Conservation (phyloP, 352 stramenopile species). For the Pythium dissimile region DNA sequence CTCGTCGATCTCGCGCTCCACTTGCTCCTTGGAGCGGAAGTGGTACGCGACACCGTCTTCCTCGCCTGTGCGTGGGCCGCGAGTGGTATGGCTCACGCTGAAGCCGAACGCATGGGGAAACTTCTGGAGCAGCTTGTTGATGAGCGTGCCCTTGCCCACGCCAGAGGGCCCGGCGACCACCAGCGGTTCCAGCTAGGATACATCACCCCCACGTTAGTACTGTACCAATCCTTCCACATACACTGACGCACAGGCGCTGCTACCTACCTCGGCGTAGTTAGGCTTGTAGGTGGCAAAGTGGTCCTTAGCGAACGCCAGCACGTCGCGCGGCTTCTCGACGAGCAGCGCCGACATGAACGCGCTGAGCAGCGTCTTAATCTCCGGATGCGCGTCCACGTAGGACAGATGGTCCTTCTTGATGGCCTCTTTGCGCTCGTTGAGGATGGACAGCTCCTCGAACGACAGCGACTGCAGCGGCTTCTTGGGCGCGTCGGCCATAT, state of each 20-base stretch:
- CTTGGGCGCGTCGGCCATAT: constrained; percentile 24
- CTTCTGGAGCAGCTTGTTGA: constrained; percentile 87
- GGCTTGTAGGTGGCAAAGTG: constrained; percentile 82
- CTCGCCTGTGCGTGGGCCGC: constrained; percentile 91
- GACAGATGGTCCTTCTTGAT: constrained; percentile 82
- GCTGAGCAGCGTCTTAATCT: constrained; percentile 89
- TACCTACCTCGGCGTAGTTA: constrained; percentile 34
- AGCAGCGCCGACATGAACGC: constrained; percentile 85
- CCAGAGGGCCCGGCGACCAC: constrained; percentile 91
- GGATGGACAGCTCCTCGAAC: constrained; percentile 80
- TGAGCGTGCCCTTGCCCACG: constrained; percentile 96
- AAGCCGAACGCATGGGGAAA: constrained; percentile 92
- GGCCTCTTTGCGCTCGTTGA: constrained; percentile 84
- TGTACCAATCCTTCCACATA: neutral
- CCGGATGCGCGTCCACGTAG: constrained; percentile 81
- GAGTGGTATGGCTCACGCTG: constrained; percentile 97
- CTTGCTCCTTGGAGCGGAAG: constrained; percentile 92
- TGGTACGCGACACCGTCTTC: constrained; percentile 97
- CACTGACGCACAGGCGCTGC: neutral
- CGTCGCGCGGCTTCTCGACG: constrained; percentile 83
- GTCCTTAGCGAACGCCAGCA: constrained; percentile 70
- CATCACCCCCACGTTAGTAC: neutral
- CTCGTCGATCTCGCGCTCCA: constrained; percentile 92
- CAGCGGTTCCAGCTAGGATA: constrained; percentile 74
- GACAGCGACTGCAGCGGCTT: constrained; percentile 68